Evolutionary conservation across 2,329 filamentous ascomycete genomes (phyloP).

Genomic region (Fusarium avenaceum): DNA sequence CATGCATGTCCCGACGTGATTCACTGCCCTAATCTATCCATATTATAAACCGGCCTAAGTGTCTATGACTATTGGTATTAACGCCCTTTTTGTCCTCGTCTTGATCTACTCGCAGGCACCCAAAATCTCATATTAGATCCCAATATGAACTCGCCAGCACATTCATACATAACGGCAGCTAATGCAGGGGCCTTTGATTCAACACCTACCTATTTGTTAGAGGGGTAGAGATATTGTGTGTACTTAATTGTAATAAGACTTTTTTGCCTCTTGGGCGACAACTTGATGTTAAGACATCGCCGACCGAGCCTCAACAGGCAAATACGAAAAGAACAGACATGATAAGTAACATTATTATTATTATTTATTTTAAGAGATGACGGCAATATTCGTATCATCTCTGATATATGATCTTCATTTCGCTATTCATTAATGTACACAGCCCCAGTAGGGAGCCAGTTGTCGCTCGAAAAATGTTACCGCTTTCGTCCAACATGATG

Average conservation of each 20-base stretch:
- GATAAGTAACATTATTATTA: too few relatives aligned
- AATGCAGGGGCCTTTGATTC: constrained; percentile 1
- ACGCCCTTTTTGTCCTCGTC: neutral
- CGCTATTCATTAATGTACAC: neutral
- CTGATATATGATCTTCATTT: neutral
- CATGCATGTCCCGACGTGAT: neutral
- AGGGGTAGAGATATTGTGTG: neutral
- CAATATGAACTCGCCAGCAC: neutral
- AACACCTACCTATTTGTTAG: neutral
- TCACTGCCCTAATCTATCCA: neutral
- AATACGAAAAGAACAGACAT: neutral
- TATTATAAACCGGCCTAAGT: neutral
- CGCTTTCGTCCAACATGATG: constrained; percentile 23
- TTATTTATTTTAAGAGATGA: neutral
- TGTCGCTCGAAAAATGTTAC: constrained; percentile 27
- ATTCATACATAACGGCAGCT: neutral
- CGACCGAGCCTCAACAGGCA: neutral
- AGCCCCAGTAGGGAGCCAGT: constrained; percentile 16
- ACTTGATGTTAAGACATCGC: neutral
- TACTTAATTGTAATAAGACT: neutral
- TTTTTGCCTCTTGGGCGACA: neutral
- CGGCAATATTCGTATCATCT: neutral
- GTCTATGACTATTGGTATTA: neutral
- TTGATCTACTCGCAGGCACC: neutral
- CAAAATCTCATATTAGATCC: neutral